Percentiles rank a stretch among this genome's conserved stretches.
Conservation (phyloP, 768 basidiomycete genomes). For the Dioszegia hungarica region DNA sequence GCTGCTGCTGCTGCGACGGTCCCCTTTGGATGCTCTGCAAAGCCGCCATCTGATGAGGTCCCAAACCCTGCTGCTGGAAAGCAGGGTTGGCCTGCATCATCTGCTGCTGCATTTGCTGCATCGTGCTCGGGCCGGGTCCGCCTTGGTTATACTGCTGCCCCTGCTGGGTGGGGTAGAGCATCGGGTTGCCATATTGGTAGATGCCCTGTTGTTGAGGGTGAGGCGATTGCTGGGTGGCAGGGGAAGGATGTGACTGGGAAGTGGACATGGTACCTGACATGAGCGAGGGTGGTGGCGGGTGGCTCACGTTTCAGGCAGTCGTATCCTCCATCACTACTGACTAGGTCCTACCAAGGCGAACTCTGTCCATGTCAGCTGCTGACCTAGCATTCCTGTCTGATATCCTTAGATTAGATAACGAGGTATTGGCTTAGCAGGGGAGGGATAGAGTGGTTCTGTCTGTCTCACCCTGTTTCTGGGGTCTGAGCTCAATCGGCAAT, state of each 20-base stretch:
- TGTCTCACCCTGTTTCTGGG: no score
- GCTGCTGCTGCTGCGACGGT: constrained; percentile 27
- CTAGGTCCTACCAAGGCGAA: no score
- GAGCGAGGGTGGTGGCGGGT: neutral
- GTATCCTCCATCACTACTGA: no score
- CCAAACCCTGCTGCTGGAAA: neutral
- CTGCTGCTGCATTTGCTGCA: constrained; percentile 6
- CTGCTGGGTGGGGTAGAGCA: neutral
- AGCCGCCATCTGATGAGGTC: constrained; percentile 1
- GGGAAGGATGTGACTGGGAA: no score
- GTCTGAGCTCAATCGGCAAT: no score
- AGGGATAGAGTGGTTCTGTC: no score
- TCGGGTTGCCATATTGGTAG: neutral
- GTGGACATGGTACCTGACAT: constrained; percentile 1
- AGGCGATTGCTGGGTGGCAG: neutral
- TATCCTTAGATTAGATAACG: no score
- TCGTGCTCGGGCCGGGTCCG: constrained; percentile 4
- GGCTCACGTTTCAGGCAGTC: no score
- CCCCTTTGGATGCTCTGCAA: constrained; percentile 1
- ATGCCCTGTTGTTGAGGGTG: neutral
- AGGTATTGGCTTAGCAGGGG: no score
- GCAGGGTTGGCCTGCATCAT: neutral
- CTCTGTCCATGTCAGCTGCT: no score
- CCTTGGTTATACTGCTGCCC: neutral
- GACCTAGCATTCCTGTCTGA: no score